Evolutionary conservation across 352 stramenopile species (phyloP).

Genomic region (Elongisporangium undulatum): DNA sequence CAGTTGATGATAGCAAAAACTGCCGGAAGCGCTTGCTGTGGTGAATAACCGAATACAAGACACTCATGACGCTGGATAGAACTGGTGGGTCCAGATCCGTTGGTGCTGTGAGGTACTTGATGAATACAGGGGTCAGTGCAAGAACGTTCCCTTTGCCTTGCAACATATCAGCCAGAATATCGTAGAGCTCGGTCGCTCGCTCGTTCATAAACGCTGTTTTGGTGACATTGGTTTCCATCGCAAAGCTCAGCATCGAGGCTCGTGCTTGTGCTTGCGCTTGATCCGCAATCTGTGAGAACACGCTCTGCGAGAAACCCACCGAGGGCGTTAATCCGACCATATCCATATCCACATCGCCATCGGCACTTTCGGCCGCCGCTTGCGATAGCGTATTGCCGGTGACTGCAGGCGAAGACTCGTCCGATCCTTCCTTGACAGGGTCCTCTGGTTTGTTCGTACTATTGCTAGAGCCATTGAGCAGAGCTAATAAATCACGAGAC

Average conservation of each 20-base stretch:
- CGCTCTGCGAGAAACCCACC: constrained; percentile 43
- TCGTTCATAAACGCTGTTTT: constrained; percentile 28
- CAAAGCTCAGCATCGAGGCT: constrained; percentile 29
- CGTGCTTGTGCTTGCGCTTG: constrained; percentile 31
- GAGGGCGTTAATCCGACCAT: constrained; percentile 11
- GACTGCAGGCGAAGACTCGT: background rate
- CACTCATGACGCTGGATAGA: constrained; percentile 40
- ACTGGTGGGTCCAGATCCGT: constrained; percentile 32
- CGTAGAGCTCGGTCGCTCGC: constrained; percentile 39
- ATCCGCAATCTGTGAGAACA: constrained; percentile 47
- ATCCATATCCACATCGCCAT: constrained; percentile 5
- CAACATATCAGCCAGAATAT: constrained; percentile 52
- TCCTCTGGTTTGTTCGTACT: constrained; percentile 1
- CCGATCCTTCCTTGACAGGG: background rate
- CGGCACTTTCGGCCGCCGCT: constrained; percentile 7
- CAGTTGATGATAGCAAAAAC: constrained; percentile 28
- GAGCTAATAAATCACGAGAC: constrained; percentile 12
- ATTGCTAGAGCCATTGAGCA: constrained; percentile 7
- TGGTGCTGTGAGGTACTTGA: constrained; percentile 40
- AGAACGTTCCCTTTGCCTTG: constrained; percentile 30
- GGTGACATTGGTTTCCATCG: constrained; percentile 24
- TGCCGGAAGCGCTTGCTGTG: constrained; percentile 41
- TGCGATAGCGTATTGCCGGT: background rate
- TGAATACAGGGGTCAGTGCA: constrained; percentile 37
- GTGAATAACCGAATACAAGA: constrained; percentile 50